phyloP scores from a whole-genome alignment of 2,329 filamentous ascomycete species.

The Fusarium kyushuense region DNA sequence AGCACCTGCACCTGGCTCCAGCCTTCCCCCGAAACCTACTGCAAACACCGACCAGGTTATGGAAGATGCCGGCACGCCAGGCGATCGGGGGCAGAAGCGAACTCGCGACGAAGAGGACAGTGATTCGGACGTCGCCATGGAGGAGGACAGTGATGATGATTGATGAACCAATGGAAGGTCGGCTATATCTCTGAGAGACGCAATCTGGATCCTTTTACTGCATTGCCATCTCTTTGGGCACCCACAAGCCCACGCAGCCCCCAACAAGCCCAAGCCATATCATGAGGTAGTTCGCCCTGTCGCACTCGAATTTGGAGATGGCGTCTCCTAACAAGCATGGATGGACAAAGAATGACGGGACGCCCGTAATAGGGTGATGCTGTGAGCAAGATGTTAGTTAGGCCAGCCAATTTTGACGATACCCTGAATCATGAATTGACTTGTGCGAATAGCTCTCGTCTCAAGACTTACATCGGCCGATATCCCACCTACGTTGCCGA shows the following conservation, averaged over 20 bases:
- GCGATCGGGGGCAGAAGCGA: constrained; percentile 75
- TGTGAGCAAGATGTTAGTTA: constrained; percentile 61
- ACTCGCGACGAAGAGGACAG: constrained; percentile 75
- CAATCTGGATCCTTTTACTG: constrained; percentile 42
- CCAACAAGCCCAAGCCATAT: constrained; percentile 92
- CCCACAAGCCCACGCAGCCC: constrained; percentile 79
- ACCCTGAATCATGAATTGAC: constrained; percentile 49
- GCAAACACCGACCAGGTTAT: constrained; percentile 61
- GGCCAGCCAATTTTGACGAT: constrained; percentile 50
- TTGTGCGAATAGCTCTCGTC: constrained; percentile 46
- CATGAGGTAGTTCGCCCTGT: constrained; percentile 79
- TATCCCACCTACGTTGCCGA: constrained; percentile 77
- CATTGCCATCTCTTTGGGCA: constrained; percentile 76
- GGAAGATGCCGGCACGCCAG: constrained; percentile 66
- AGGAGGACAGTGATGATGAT: constrained; percentile 80
- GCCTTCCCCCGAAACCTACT: constrained; percentile 63
- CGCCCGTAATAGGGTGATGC: constrained; percentile 84
- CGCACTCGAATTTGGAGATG: constrained; percentile 74
- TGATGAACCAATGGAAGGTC: constrained; percentile 50
- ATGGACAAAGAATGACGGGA: constrained; percentile 90
- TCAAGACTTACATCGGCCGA: constrained; percentile 76
- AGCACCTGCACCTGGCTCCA: constrained; percentile 55
- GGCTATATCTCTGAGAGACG: constrained; percentile 35
- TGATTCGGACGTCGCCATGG: constrained; percentile 76
- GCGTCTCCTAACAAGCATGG: constrained; percentile 89